Evolutionary conservation across 805 yeast genomes (phyloP), one percentile per base, ranked within the genome.

Genomic region (Kregervanrija fluxuum): DNA sequence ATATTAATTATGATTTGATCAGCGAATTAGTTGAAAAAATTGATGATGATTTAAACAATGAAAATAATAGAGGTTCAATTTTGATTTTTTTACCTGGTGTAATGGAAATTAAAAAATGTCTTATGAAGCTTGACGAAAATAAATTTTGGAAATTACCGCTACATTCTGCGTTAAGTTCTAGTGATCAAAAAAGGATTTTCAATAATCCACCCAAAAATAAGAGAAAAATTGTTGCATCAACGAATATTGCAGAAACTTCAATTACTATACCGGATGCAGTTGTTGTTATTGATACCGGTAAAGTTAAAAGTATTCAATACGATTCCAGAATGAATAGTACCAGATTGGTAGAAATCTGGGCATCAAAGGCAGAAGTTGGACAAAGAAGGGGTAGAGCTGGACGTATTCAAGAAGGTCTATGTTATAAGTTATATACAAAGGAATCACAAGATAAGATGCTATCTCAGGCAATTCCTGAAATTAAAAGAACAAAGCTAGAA

Each of bases 361-460:
- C 88, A 16, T 90, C 98, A 0, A 77, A 76, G 50, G 97, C 98
- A 0, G 96, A 95, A 56, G 82, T 82, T 16, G 75, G 79, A 16
- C 99, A 91, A 64, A 76, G 99, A 66, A 73, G 96, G 61, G 99
- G 99, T 61, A 85, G 99, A 69, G 91, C 97, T n/a, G 99, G 99
- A 50, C 90, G 99, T 75, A 88, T 91, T 11, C 76, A 81, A 33
- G 71, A 71, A 22, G 99, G 99, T 46, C 67, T 70, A 11, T 89
- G 97, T 50, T 91, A 79, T 63, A 89, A 85, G 57, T 58, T 91
- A 39, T 91, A 77, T 62, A 82, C 96, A 1, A 66, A 68, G 43
- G 75, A 75, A 2, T 74, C 86, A 0, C 78, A 78, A 54, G 60
- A 61, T 1, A 59, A 62, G 16, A 84, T 89, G 91, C 65, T 74